Conservation (phyloP, 345 rosid genomes). For the Eucalyptus caleyi region DNA sequence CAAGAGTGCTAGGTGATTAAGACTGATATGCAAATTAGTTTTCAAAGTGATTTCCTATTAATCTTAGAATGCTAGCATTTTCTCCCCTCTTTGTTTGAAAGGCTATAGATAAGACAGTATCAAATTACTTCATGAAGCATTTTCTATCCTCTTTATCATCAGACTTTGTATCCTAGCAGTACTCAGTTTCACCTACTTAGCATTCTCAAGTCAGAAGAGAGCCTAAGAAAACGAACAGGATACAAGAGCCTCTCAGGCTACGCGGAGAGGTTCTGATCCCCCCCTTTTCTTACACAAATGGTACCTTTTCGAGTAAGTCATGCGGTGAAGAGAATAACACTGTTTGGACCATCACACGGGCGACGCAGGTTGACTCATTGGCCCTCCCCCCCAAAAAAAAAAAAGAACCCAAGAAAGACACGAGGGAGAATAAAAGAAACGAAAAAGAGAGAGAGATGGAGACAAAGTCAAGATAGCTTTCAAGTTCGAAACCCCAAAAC, state of each 20-base stretch:
- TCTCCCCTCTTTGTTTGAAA: background rate
- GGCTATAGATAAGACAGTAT: background rate
- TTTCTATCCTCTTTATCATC: background rate
- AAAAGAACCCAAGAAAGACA: background rate
- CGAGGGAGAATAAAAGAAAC: background rate
- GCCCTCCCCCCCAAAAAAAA: no score
- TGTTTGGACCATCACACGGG: background rate
- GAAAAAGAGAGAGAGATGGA: background rate
- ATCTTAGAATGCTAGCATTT: background rate
- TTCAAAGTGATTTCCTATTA: background rate
- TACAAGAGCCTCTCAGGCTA: background rate
- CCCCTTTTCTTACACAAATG: background rate
- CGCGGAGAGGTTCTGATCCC: background rate
- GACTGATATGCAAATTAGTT: background rate
- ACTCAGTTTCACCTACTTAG: background rate
- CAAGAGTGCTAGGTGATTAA: background rate
- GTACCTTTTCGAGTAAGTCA: background rate
- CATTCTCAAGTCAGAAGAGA: background rate
- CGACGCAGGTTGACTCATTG: background rate
- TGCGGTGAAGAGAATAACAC: background rate
- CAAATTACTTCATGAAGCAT: background rate
- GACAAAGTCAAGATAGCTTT: background rate
- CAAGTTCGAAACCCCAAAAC: background rate
- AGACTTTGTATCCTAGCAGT: background rate
- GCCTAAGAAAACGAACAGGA: background rate